Conservation (phyloP, 805 yeast genomes). For the Isabelozyma rhagii region DNA sequence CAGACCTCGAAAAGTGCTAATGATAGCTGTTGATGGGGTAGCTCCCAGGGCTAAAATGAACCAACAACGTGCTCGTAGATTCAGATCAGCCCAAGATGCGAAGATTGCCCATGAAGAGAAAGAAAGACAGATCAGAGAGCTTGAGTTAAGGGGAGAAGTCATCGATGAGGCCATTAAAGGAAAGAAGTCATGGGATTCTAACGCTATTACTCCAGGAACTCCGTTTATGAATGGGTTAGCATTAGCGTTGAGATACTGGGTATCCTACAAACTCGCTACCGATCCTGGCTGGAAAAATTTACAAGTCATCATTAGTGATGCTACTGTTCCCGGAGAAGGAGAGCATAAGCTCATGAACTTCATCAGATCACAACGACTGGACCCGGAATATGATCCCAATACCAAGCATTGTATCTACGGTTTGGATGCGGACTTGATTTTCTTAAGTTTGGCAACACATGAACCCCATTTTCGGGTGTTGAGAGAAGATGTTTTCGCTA, state of each 20-base stretch:
- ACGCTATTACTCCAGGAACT: slow-evolving; percentile 98
- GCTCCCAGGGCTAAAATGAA: slow-evolving; percentile 99
- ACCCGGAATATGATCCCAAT: slow-evolving; percentile 85
- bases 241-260: slow-evolving; percentile 81
- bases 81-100: slow-evolving; percentile 89
- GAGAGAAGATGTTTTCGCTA: slow-evolving; percentile 95
- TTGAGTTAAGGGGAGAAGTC: slow-evolving; percentile 63
- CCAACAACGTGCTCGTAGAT: slow-evolving; percentile 92
- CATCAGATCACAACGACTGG: slow-evolving; percentile 83
- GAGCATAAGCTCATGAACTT: slow-evolving; percentile 98
- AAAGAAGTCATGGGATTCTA: slow-evolving; percentile 88
- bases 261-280: slow-evolving; percentile 76
- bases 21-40: slow-evolving; percentile 98
- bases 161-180: slow-evolving; percentile 74
- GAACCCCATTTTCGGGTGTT: slow-evolving; percentile 94
- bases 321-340: slow-evolving; percentile 98
- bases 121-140: slow-evolving; percentile 55
- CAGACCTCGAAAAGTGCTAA: slow-evolving; percentile 84
- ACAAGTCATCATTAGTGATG: slow-evolving; percentile 90
- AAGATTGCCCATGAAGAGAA: slow-evolving; percentile 70
- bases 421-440: slow-evolving; percentile 94
- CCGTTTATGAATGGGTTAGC: slow-evolving; percentile 95
- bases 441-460: slow-evolving; percentile 93
- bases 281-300: slow-evolving; percentile 94
- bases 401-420: slow-evolving; percentile 97